phyloP scores from a whole-genome alignment of 2,329 filamentous ascomycete genomes.

The Neoarthrinium moseri region DNA sequence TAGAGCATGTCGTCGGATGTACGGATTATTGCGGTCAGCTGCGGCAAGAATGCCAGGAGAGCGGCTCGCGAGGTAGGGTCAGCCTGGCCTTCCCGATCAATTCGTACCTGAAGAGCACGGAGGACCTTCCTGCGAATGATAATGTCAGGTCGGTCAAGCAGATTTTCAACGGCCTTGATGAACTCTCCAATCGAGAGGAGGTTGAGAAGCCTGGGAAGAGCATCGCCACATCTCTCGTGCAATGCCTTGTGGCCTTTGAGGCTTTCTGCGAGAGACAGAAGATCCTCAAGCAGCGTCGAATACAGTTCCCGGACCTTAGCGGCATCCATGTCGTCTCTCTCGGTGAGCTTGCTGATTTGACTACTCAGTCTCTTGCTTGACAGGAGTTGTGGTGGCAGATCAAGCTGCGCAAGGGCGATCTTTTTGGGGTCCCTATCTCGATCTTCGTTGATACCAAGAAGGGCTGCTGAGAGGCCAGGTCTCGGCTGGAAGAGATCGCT shows the following conservation, averaged over 20 bases:
- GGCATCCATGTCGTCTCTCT: conserved; percentile 63
- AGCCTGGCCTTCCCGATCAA: conserved; percentile 69
- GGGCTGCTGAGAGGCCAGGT: conserved; percentile 67
- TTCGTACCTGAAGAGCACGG: conserved; percentile 75
- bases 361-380: conserved; percentile 55
- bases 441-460: conserved; percentile 61
- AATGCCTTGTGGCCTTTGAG: conserved; percentile 56
- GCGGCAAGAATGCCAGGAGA: conserved; percentile 76
- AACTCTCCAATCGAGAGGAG: conserved; percentile 86
- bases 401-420: conserved; percentile 53
- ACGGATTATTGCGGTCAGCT: conserved; percentile 73
- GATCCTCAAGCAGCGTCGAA: conserved; percentile 64
- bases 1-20: conserved; percentile 71
- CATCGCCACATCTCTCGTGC: conserved; percentile 62
- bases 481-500: conserved; percentile 74
- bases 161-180: conserved; percentile 79
- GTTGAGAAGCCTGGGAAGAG: conserved; percentile 77
- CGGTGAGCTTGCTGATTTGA: conserved; percentile 56
- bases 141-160: conserved; percentile 74
- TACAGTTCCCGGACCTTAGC: conserved; percentile 69
- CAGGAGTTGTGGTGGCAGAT: conserved; percentile 56
- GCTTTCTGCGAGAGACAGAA: conserved; percentile 64
- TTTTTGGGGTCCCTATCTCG: conserved; percentile 46
- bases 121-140: conserved; percentile 78
- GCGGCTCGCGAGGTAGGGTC: conserved; percentile 67